phyloP scores from a whole-genome alignment of 228 moss, liverwort and hornwort species.

The Sphagnum magellanicum region DNA sequence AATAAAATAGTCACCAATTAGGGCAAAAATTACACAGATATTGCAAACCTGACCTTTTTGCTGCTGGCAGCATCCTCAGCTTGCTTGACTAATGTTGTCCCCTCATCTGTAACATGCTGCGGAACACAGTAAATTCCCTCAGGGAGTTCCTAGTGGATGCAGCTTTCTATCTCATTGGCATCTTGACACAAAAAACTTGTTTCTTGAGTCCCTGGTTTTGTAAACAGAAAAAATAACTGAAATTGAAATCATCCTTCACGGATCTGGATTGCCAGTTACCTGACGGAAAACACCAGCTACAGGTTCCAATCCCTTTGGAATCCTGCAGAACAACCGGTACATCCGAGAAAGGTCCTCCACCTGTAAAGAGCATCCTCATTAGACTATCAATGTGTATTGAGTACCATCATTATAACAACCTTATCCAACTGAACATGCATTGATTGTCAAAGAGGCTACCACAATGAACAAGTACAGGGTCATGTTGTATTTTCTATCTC shows the following conservation, averaged over 20 bases:
- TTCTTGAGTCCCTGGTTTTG: too few relatives aligned
- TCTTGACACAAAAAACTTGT: too few relatives aligned
- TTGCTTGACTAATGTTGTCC: slow-evolving; percentile 54
- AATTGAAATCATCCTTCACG: too few relatives aligned
- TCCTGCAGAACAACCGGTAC: slow-evolving; percentile 8
- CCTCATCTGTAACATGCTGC: slow-evolving; percentile 53
- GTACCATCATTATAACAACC: too few relatives aligned
- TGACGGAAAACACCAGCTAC: background rate
- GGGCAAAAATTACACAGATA: background rate
- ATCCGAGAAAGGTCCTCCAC: slow-evolving; percentile 7
- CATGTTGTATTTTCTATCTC: too few relatives aligned
- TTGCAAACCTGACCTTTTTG: slow-evolving; percentile 27
- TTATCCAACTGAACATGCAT: too few relatives aligned
- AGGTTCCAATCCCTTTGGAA: slow-evolving; percentile 9
- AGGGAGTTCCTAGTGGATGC: too few relatives aligned
- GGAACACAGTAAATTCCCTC: background rate
- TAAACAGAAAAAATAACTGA: too few relatives aligned
- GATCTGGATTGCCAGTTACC: background rate
- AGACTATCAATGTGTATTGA: too few relatives aligned
- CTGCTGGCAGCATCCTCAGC: slow-evolving; percentile 60
- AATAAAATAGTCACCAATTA: background rate
- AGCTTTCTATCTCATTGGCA: too few relatives aligned
- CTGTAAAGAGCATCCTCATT: background rate
- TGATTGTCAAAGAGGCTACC: too few relatives aligned
- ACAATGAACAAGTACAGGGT: too few relatives aligned